phyloP scores from a whole-genome alignment of 2,329 filamentous ascomycete species.

The Ceratocystis smalleyi region DNA sequence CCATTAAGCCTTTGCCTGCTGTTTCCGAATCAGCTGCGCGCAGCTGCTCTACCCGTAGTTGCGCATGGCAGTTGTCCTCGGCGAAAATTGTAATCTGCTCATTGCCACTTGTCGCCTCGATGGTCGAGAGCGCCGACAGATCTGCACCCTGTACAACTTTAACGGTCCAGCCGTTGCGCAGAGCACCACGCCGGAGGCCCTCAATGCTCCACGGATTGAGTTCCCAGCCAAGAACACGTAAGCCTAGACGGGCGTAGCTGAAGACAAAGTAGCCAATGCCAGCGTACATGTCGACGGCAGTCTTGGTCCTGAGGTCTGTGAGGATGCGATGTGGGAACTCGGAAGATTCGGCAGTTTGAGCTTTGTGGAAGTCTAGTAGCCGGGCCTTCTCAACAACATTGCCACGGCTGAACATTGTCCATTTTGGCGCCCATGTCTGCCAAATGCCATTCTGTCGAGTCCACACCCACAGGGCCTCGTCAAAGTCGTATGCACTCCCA shows the following conservation, averaged over 20 bases:
- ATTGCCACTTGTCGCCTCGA: conserved; percentile 27
- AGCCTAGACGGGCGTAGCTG: conserved; percentile 56
- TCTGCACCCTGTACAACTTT: conserved; percentile 34
- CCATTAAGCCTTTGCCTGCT: conserved; percentile 19
- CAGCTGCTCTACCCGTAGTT: conserved; percentile 27
- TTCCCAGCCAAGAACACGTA: conserved; percentile 74
- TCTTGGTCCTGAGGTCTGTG: conserved; percentile 2
- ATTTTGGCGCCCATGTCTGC: conserved; percentile 75
- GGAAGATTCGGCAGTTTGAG: conserved; percentile 1
- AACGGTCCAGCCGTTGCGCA: conserved; percentile 50
- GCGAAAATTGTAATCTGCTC: conserved; percentile 51
- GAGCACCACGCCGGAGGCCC: conserved; percentile 60
- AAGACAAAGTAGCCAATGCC: conserved; percentile 93
- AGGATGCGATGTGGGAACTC: background rate
- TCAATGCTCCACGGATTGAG: conserved; percentile 80
- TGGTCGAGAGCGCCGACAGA: conserved; percentile 21
- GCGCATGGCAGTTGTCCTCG: conserved; percentile 49
- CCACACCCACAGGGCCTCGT: conserved; percentile 59
- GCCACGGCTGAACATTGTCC: conserved; percentile 88
- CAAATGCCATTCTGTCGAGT: conserved; percentile 63
- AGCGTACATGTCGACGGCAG: conserved; percentile 67
- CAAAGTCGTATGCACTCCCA: conserved; percentile 37
- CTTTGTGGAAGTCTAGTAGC: conserved; percentile 39
- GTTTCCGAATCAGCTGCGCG: conserved; percentile 19
- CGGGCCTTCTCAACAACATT: conserved; percentile 82